These are phyloP conservation scores for Chimonanthus praecox DNA, from an alignment of 164 flowering plant genomes.

Conservation along the genomic window DNA sequence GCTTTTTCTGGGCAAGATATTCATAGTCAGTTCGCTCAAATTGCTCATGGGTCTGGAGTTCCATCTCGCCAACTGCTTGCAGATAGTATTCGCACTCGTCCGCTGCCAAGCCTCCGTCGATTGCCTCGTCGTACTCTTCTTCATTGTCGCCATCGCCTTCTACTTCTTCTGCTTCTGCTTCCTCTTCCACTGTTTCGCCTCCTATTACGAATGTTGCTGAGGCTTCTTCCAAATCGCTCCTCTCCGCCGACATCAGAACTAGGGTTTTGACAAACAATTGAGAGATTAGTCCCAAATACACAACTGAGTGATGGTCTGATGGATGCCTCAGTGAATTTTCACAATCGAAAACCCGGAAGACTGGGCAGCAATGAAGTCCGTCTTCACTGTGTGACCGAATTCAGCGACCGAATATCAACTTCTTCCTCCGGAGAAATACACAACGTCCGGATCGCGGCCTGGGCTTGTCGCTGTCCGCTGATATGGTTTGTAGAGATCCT, in stretches of 20 bases:
- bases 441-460: too few relatives aligned
- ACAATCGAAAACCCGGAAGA: too few relatives aligned
- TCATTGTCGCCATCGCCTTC: slow-evolving; percentile 18
- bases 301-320: too few relatives aligned
- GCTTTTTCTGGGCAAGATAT: slow-evolving; percentile 58
- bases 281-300: too few relatives aligned
- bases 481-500: too few relatives aligned
- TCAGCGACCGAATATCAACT: too few relatives aligned
- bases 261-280: background rate
- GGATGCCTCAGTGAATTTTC: too few relatives aligned
- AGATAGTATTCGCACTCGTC: slow-evolving; percentile 31
- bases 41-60: slow-evolving; percentile 40
- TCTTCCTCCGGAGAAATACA: too few relatives aligned
- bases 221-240: background rate
- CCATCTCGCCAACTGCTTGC: slow-evolving; percentile 42
- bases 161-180: slow-evolving; percentile 1
- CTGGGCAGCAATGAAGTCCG: too few relatives aligned
- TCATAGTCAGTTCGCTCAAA: slow-evolving; percentile 62
- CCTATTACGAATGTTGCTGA: background rate
- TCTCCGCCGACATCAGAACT: background rate
- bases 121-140: slow-evolving; percentile 26
- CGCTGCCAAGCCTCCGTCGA: slow-evolving; percentile 30
- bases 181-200: slow-evolving; percentile 2
- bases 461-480: too few relatives aligned
- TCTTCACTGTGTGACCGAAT: too few relatives aligned